Percentiles rank a stretch among this genome's conserved stretches.
Conservation (phyloP, 2,329 filamentous ascomycete genomes). For the Aspergillus persii region DNA sequence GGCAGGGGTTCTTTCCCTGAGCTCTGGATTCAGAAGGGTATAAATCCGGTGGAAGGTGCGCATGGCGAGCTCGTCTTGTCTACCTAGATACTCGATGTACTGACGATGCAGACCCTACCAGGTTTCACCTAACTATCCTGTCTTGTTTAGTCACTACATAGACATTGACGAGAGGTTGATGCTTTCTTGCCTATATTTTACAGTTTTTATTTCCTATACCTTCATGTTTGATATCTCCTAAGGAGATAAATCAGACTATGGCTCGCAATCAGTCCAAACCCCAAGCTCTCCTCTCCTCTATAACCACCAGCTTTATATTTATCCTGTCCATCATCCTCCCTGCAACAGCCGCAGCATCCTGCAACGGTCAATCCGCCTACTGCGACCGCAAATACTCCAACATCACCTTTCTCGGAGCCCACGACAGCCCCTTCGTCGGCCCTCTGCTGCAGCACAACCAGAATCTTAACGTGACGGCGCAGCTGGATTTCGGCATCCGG, state of each 20-base stretch:
- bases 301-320: background rate
- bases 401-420: slow-evolving; percentile 61
- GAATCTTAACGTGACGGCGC: slow-evolving; percentile 55
- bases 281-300: background rate
- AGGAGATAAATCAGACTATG: background rate
- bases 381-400: slow-evolving; percentile 60
- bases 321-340: slow-evolving; percentile 5
- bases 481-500: slow-evolving; percentile 62
- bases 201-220: background rate
- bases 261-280: background rate
- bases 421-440: slow-evolving; percentile 65
- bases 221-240: background rate
- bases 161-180: background rate
- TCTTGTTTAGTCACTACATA: background rate
- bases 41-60: background rate
- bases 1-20: background rate
- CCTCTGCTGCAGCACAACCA: slow-evolving; percentile 57
- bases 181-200: background rate
- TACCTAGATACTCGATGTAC: background rate
- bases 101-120: background rate
- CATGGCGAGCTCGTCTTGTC: background rate
- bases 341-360: slow-evolving; percentile 29
- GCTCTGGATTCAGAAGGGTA: background rate
- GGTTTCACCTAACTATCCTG: background rate
- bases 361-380: slow-evolving; percentile 58